Percentiles rank a stretch among this genome's conserved stretches.
These are phyloP conservation scores for Lathyrus aphaca DNA, from an alignment of 306 rosid genomes.

Conservation along the genomic window DNA sequence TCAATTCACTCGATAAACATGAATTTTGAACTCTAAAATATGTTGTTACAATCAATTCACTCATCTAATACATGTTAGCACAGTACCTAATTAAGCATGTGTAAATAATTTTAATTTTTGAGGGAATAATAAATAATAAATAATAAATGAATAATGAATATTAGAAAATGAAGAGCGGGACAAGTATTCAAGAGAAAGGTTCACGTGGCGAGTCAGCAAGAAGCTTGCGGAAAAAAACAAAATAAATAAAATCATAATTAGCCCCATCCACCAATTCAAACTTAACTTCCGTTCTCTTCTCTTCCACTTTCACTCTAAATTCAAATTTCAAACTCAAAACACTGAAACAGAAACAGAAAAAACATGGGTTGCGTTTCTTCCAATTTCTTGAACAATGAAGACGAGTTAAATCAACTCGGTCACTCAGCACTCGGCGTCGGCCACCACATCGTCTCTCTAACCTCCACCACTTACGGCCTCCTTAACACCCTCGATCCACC, in stretches of 20 bases:
- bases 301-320: not conserved
- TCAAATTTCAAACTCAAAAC: conserved; percentile 8
- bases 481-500: conserved; percentile 75
- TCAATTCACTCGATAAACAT: too few species aligned
- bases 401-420: conserved; percentile 74
- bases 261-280: not conserved
- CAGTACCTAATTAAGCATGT: too few species aligned
- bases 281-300: not conserved
- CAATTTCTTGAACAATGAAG: conserved; percentile 65
- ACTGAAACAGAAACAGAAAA: not conserved
- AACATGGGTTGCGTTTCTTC: conserved; percentile 92
- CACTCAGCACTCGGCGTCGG: conserved; percentile 72
- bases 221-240: not conserved
- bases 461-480: conserved; percentile 93
- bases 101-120: too few species aligned
- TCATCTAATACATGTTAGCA: too few species aligned
- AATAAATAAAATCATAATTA: not conserved
- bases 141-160: not conserved
- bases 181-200: conserved; percentile 1
- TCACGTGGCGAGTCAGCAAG: not conserved
- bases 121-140: not conserved
- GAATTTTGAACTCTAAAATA: too few species aligned
- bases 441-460: conserved; percentile 93
- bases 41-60: too few species aligned
- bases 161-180: not conserved